Evolutionary conservation across 129 eudicot species (phyloP).

Genomic region (Saposhnikovia divaricata): DNA sequence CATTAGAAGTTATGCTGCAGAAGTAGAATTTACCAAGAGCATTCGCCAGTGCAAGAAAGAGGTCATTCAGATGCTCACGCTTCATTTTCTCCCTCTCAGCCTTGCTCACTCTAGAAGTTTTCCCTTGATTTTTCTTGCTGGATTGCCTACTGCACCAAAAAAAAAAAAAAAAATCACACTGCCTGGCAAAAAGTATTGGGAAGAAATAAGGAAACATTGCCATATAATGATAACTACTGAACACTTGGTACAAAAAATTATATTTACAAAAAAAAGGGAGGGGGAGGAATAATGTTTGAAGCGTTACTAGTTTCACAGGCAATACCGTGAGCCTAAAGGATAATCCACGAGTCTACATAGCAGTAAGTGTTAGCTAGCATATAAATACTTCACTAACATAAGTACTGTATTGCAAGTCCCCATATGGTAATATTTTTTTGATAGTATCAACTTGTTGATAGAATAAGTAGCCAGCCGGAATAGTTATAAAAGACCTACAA

Average conservation of each 20-base stretch:
- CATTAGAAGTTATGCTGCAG: background rate
- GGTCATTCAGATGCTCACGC: constrained; percentile 79
- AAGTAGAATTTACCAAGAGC: constrained; percentile 11
- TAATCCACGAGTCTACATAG: background rate
- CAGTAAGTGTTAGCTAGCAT: background rate
- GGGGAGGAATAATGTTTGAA: background rate
- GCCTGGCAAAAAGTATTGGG: background rate
- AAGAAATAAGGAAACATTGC: background rate
- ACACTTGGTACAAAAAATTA: background rate
- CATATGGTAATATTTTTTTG: too few species aligned
- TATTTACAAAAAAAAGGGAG: background rate
- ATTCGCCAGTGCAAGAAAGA: constrained; percentile 53
- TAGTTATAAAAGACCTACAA: background rate
- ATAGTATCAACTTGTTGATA: background rate
- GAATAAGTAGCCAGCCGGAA: background rate
- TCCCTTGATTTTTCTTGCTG: constrained; percentile 44
- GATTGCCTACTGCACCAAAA: constrained; percentile 36
- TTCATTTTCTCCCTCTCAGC: constrained; percentile 86
- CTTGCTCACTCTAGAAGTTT: constrained; percentile 63
- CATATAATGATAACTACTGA: background rate
- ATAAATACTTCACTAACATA: background rate
- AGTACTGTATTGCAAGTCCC: too few species aligned
- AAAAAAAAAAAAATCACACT: constrained; percentile 8
- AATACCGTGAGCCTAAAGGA: background rate
- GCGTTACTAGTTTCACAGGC: background rate